Conservation (phyloP, 139 green algal species). For the Coelastrella sp. region DNA sequence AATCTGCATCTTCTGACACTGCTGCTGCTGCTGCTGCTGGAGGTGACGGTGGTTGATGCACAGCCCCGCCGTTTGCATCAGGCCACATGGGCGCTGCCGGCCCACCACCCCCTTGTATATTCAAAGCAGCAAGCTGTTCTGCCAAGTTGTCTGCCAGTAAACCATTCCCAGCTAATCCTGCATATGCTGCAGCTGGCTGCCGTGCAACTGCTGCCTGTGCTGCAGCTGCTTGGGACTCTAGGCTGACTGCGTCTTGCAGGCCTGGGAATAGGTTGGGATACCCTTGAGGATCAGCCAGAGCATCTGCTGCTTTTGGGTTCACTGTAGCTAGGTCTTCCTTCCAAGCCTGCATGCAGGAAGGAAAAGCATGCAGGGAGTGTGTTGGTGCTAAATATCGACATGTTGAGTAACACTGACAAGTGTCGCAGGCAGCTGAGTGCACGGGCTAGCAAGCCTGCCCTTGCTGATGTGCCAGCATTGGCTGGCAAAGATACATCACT, state of each 20-base stretch:
- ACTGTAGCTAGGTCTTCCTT: slow-evolving; percentile 92
- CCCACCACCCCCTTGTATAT: neutral
- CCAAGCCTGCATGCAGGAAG: slow-evolving; percentile 84
- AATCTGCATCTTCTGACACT: neutral
- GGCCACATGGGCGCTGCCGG: neutral
- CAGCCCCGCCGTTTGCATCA: slow-evolving; percentile 27
- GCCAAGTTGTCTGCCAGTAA: slow-evolving; percentile 36
- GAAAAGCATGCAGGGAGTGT: no score
- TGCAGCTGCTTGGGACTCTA: slow-evolving; percentile 30
- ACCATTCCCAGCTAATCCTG: neutral
- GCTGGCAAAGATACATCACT: no score
- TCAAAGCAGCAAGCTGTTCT: slow-evolving; percentile 35
- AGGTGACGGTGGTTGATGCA: neutral
- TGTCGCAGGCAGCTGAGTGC: no score
- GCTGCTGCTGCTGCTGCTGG: slow-evolving; percentile 25
- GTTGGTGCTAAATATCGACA: no score
- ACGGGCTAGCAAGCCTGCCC: no score
- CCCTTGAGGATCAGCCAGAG: slow-evolving; percentile 94
- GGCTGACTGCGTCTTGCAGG: slow-evolving; percentile 64
- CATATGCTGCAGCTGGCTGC: slow-evolving; percentile 24
- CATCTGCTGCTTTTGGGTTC: slow-evolving; percentile 97
- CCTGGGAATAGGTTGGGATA: slow-evolving; percentile 98
- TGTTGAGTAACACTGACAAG: no score
- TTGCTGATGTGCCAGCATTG: no score
- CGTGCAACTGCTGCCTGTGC: slow-evolving; percentile 23